These are phyloP conservation scores for Starmerella apis DNA, from an alignment of 805 yeast species.

Conservation along the genomic window DNA sequence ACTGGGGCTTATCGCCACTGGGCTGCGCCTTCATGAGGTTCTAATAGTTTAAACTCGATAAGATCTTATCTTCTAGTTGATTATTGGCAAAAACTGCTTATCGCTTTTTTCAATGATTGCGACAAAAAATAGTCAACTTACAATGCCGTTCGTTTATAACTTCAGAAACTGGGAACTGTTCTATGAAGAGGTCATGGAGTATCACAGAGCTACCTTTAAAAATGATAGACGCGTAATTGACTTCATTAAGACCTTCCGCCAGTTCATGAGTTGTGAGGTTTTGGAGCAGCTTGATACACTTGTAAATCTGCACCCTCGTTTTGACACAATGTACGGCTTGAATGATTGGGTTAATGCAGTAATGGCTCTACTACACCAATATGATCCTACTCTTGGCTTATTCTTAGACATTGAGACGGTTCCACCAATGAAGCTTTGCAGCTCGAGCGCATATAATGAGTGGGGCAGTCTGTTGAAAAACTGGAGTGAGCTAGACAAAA, in stretches of 20 bases:
- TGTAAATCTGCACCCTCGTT: neutral
- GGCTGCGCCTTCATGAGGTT: no score
- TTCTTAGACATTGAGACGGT: neutral
- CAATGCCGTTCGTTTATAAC: neutral
- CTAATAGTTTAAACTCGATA: no score
- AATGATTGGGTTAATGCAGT: neutral
- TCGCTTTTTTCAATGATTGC: neutral
- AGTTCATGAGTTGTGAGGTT: neutral
- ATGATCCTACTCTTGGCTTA: neutral
- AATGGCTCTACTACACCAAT: neutral
- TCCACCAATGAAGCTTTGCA: no score
- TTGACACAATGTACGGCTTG: neutral
- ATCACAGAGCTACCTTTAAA: neutral
- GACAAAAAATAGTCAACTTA: neutral
- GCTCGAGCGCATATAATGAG: neutral
- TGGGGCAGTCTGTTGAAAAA: neutral
- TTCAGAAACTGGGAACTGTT: neutral
- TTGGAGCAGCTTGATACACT: neutral
- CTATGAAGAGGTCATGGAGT: neutral
- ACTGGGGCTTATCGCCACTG: no score
- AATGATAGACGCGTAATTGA: neutral
- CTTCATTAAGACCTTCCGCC: neutral
- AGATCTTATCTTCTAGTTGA: no score
- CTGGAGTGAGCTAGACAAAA: neutral
- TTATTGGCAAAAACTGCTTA: no score